These are phyloP conservation scores for Clavispora santaluciae DNA, from an alignment of 805 yeast genomes.

Conservation along the genomic window DNA sequence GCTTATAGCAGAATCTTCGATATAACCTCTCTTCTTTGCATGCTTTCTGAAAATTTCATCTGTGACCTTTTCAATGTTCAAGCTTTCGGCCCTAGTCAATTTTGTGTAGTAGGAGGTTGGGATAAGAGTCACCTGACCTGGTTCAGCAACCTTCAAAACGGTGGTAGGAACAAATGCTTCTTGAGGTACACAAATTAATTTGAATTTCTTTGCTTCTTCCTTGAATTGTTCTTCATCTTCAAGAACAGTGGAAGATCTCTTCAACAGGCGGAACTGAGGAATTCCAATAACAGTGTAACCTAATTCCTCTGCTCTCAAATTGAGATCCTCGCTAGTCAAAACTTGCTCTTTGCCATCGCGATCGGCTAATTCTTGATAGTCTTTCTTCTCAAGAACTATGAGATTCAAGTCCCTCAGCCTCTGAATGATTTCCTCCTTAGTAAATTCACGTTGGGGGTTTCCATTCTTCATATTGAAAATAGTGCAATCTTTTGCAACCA, in stretches of 20 bases:
- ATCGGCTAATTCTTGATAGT: conserved; percentile 12
- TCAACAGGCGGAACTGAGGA: conserved; percentile 22
- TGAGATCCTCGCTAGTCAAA: conserved; percentile 16
- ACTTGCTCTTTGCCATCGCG: conserved; percentile 1
- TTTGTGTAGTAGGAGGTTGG: conserved; percentile 63
- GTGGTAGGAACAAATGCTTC: conserved; percentile 62
- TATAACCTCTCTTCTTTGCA: conserved; percentile 48
- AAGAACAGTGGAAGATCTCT: conserved; percentile 13
- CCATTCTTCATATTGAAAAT: conserved; percentile 18
- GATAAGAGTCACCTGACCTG: conserved; percentile 53
- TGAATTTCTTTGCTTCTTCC: conserved; percentile 40
- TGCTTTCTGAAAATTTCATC: conserved; percentile 43
- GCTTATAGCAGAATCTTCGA: conserved; percentile 10
- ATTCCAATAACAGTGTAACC: conserved; percentile 35
- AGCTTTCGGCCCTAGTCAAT: conserved; percentile 42
- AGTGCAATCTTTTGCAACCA: conserved; percentile 23
- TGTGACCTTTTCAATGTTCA: conserved; percentile 41
- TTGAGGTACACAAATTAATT: conserved; percentile 53
- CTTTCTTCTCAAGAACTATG: conserved; percentile 12
- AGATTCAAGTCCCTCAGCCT: conserved; percentile 12
- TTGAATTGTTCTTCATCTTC: conserved; percentile 24
- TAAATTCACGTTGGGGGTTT: conserved; percentile 3
- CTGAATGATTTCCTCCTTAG: conserved; percentile 19
- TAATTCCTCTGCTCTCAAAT: conserved; percentile 34
- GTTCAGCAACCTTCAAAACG: conserved; percentile 50